Evolutionary conservation across 371 early-diverging fungal genomes (phyloP).

Genomic region (Rhizopus microsporus): DNA sequence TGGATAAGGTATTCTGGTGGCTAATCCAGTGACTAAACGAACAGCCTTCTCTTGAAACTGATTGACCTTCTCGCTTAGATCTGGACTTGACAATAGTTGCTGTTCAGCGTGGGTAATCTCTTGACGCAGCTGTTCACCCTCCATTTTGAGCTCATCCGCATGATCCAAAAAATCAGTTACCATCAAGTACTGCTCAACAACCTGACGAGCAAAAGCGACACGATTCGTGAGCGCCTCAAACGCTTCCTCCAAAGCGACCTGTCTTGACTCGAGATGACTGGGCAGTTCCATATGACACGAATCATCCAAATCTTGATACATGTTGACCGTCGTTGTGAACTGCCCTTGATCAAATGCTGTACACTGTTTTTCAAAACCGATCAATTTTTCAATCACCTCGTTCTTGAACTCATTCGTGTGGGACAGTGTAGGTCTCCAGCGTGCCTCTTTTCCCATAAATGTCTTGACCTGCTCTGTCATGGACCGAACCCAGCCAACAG

Average conservation of each 20-base stretch:
- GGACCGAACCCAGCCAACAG: constrained; percentile 33
- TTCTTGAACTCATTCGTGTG: constrained; percentile 11
- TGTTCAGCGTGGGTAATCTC: constrained; percentile 26
- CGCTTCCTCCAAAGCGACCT: constrained; percentile 45
- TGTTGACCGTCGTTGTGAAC: constrained; percentile 39
- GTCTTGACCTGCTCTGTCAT: constrained; percentile 22
- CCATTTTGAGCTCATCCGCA: constrained; percentile 25
- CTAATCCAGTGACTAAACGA: constrained; percentile 32
- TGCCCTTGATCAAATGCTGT: constrained; percentile 41
- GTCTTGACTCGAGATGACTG: constrained; percentile 42
- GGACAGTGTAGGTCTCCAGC: constrained; percentile 30
- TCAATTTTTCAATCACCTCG: constrained; percentile 22
- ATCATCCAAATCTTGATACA: constrained; percentile 54
- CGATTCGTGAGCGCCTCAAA: constrained; percentile 42
- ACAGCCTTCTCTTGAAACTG: constrained; percentile 35
- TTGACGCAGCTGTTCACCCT: constrained; percentile 27
- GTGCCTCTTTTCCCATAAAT: constrained; percentile 31
- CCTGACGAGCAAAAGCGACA: constrained; percentile 39
- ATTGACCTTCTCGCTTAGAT: constrained; percentile 28
- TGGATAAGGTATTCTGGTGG: constrained; percentile 39
- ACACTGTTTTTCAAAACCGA: constrained; percentile 35
- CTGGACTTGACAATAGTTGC: constrained; percentile 5
- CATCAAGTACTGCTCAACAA: constrained; percentile 47
- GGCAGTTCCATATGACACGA: constrained; percentile 41
- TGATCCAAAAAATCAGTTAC: constrained; percentile 38